phyloP scores from a whole-genome alignment of 129 eudicot genomes.

The Helichrysum umbraculigerum region DNA sequence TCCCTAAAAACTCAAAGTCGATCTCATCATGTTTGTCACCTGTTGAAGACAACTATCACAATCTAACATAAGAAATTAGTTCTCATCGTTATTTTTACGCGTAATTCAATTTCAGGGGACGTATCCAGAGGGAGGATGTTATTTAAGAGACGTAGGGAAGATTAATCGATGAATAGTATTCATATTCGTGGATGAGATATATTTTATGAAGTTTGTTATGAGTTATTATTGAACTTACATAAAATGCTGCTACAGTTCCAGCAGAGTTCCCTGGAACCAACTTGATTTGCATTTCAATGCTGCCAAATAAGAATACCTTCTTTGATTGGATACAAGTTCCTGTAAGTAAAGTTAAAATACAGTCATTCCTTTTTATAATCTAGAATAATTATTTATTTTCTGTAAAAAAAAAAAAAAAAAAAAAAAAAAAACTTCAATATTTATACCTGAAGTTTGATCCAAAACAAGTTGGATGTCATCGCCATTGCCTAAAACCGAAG shows the following conservation, averaged over 20 bases:
- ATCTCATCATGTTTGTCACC: constrained; percentile 70
- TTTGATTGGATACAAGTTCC: constrained; percentile 5
- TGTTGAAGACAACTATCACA: constrained; percentile 50
- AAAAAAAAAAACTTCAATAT: neutral
- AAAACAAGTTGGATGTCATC: constrained; percentile 55
- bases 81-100: neutral
- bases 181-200: neutral
- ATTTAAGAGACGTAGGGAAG: too few relatives aligned
- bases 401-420: neutral
- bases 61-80: neutral
- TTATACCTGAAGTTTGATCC: constrained; percentile 56
- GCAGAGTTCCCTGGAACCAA: constrained; percentile 61
- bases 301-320: neutral
- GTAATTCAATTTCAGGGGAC: neutral
- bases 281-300: constrained; percentile 8
- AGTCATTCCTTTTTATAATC: neutral
- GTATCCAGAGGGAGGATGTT: too few relatives aligned
- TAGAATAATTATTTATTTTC: neutral
- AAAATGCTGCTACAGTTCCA: constrained; percentile 73
- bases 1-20: constrained; percentile 87
- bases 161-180: too few relatives aligned
- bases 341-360: neutral
- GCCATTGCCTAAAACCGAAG: constrained; percentile 39
- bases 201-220: neutral
- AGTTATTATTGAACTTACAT: constrained; percentile 43